Conservation (phyloP, 768 basidiomycete genomes). For the Phaeolepiota aurea region DNA sequence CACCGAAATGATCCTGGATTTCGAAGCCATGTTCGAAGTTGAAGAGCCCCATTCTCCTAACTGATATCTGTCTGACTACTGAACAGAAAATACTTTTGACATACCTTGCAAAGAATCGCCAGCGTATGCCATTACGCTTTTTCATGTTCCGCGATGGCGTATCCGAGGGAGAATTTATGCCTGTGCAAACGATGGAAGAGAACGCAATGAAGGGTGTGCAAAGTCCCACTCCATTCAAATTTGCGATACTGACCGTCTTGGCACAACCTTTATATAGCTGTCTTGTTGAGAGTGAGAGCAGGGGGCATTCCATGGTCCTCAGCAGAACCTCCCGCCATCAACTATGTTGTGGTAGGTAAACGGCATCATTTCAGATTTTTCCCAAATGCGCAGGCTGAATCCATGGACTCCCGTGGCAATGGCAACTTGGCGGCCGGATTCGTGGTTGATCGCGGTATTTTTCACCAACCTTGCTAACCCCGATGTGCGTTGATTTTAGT, state of each 20-base stretch:
- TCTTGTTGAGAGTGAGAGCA: too few relatives aligned
- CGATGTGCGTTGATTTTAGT: background rate
- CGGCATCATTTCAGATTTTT: conserved; percentile 46
- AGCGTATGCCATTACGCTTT: conserved; percentile 16
- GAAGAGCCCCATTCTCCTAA: background rate
- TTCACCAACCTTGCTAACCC: background rate
- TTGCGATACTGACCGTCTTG: too few relatives aligned
- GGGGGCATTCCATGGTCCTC: background rate
- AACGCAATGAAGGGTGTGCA: conserved; percentile 33
- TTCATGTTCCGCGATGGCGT: conserved; percentile 43
- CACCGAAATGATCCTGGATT: conserved; percentile 34
- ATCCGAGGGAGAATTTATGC: conserved; percentile 31
- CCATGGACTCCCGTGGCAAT: conserved; percentile 47
- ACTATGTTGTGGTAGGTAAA: conserved; percentile 56
- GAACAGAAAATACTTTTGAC: conserved; percentile 12
- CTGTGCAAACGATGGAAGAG: conserved; percentile 34
- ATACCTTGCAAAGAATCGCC: conserved; percentile 9
- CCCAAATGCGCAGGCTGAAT: conserved; percentile 22
- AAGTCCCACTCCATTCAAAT: too few relatives aligned
- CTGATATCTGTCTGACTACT: background rate
- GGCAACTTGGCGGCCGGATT: conserved; percentile 29
- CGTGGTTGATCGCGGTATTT: background rate
- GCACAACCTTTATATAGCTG: too few relatives aligned
- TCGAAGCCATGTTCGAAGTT: conserved; percentile 26
- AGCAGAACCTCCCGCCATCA: conserved; percentile 28